A percentile compares a stretch with the other conserved stretches of the same genome.
Conservation (phyloP, 1,139 yeast species). For the Nakaseomyces bracarensis region DNA sequence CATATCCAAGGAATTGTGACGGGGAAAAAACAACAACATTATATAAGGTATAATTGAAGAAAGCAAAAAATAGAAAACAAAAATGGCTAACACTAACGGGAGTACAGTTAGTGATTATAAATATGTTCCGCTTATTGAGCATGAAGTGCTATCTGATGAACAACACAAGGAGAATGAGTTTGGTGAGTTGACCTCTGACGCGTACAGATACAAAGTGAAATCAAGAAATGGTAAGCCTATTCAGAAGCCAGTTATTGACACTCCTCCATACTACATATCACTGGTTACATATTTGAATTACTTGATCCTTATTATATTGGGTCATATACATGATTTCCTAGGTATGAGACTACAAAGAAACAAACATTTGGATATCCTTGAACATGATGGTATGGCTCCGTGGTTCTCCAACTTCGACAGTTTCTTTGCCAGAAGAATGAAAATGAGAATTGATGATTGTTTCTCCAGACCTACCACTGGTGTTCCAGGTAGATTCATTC, state of each 20-base stretch:
- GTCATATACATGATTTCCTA: slow-evolving; percentile 83
- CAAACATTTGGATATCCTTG: slow-evolving; percentile 57
- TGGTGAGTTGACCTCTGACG: slow-evolving; percentile 51
- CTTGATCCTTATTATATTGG: slow-evolving; percentile 72
- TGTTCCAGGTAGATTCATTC: slow-evolving; percentile 89
- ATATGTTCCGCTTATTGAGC: slow-evolving; percentile 30
- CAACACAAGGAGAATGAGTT: slow-evolving; percentile 56
- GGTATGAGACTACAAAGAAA: slow-evolving; percentile 66
- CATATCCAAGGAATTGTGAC: no score
- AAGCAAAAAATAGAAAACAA: background rate
- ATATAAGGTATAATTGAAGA: no score
- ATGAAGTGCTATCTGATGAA: slow-evolving; percentile 36
- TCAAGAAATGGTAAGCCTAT: slow-evolving; percentile 43
- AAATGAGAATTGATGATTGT: slow-evolving; percentile 85
- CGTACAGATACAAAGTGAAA: slow-evolving; percentile 49
- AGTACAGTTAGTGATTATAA: slow-evolving; percentile 12
- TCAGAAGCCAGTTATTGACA: slow-evolving; percentile 57
- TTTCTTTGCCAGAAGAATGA: slow-evolving; percentile 86
- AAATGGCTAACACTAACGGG: slow-evolving; percentile 7
- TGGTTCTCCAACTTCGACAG: slow-evolving; percentile 91
- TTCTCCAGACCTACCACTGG: slow-evolving; percentile 94
- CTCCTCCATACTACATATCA: slow-evolving; percentile 76
- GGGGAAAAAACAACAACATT: no score
- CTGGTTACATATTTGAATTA: slow-evolving; percentile 79
- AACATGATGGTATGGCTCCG: slow-evolving; percentile 88